Base-by-base conservation (phyloP, 345 rosid genomes). In the Citrus mangshanensis region DNA sequence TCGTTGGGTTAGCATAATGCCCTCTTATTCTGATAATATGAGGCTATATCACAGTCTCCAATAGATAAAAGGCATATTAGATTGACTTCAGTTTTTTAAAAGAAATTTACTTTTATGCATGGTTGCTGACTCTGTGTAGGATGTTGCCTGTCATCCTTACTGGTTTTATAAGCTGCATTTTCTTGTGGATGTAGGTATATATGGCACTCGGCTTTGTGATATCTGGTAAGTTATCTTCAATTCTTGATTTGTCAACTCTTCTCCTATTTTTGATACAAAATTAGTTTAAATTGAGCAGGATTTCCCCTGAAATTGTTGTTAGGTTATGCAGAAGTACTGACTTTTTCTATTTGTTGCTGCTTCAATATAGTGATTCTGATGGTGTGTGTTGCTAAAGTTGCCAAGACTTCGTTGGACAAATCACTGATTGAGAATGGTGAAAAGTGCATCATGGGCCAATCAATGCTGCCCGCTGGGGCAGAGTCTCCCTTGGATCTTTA, bases 321-420 rank as follows among this genome's bases (percentile, higher is more conserved):
- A 51, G 56, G 5, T 51, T 51, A 3, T 51, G 56, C 16, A n/a
- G 76, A 71, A 51, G 32, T 56, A 32, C 30, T 66, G 32, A 27
- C 59, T 12, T 27, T 28, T 27, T 71, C 42, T 27, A 21, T 7
- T 7, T 12, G 13, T 28, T 21, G 58, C 40, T 28, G 78, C 37
- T 34, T 30, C 60, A 16, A 19, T 34, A 55, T 25, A 89, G 92
- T 78, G 35, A 78, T 84, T 67, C 49, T 87, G 68, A 78, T 89
- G 18, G 74, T 81, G 64, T 87, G 78, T 58, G 60, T 84, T 25
- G 79, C 87, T n/a, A 85, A 83, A 84, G 82, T 84, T 80, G 90
- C 92, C 28, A 85, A 87, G 76, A 60, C 84, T 70, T 85, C 90
- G 10, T 25, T 85, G 78, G 89, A 89, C 40, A 84, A 78, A 82